Conservation (phyloP, 2,329 filamentous ascomycete genomes). For the Aspergillus spinulosporus region DNA sequence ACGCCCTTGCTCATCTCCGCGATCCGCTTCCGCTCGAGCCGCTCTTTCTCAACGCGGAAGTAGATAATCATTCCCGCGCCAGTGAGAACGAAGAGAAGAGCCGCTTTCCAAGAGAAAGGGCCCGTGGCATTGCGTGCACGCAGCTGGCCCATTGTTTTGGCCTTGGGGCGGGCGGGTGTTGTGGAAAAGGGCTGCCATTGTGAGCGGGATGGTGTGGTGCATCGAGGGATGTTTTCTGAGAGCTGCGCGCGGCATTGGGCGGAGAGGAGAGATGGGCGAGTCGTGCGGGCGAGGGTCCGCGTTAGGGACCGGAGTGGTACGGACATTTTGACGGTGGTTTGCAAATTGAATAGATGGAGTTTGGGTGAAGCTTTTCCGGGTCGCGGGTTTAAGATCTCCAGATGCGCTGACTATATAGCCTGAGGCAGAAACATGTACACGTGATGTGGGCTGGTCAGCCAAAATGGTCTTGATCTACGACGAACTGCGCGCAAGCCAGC, state of each 20-base stretch:
- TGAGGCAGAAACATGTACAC: conserved; percentile 16
- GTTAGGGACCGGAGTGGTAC: conserved; percentile 28
- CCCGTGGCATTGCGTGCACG: conserved; percentile 42
- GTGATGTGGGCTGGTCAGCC: conserved; percentile 2
- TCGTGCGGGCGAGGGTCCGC: conserved; percentile 18
- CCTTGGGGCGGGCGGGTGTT: conserved; percentile 24
- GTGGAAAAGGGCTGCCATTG: conserved; percentile 30
- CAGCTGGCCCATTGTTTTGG: conserved; percentile 44
- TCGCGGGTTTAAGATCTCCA: conserved; percentile 13
- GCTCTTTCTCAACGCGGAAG: conserved; percentile 88
- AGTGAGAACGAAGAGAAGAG: conserved; percentile 77
- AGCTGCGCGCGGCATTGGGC: conserved; percentile 9
- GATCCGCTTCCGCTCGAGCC: conserved; percentile 84
- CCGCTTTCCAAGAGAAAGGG: conserved; percentile 92
- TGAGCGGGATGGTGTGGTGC: not conserved
- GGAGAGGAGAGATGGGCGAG: conserved; percentile 14
- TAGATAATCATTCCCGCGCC: conserved; percentile 80
- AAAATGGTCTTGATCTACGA: not conserved
- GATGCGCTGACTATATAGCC: conserved; percentile 17
- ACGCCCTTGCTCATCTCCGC: conserved; percentile 92
- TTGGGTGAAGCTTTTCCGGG: conserved; percentile 12
- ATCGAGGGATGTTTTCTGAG: not conserved
- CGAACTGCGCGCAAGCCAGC: not conserved
- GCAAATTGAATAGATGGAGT: conserved; percentile 4
- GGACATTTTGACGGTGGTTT: conserved; percentile 22